These are phyloP conservation scores for Linnemannia zychae DNA, from an alignment of 192 early-diverging fungal genomes.

Conservation along the genomic window DNA sequence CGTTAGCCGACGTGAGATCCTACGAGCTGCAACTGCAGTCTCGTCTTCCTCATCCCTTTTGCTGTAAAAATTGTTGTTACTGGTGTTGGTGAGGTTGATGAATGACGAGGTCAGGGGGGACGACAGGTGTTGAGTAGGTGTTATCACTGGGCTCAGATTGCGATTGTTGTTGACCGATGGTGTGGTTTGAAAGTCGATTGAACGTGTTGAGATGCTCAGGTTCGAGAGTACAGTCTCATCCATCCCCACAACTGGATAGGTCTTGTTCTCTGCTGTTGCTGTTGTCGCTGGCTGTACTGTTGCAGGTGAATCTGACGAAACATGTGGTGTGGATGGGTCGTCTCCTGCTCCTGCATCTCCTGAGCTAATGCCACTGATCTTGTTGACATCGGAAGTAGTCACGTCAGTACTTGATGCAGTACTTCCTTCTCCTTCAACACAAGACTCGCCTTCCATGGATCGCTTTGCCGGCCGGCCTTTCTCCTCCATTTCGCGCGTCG, in stretches of 20 bases:
- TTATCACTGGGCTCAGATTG: not conserved
- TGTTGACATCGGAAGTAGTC: slow-evolving; percentile 17
- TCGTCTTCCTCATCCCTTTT: slow-evolving; percentile 10
- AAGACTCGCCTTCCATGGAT: slow-evolving; percentile 11
- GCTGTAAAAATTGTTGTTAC: not conserved
- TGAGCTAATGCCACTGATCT: not conserved
- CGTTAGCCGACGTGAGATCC: slow-evolving; percentile 33
- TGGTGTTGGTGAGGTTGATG: not conserved
- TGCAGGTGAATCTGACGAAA: not conserved
- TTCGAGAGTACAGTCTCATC: slow-evolving; percentile 3
- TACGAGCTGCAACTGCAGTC: slow-evolving; percentile 29
- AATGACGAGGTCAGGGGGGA: not conserved
- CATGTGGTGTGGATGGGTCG: not conserved
- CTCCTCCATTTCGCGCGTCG: not conserved
- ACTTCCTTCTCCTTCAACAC: slow-evolving; percentile 14
- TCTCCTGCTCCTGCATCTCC: not conserved
- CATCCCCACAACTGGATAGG: not conserved
- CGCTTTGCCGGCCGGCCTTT: not conserved
- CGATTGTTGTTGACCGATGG: not conserved
- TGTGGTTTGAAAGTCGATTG: not conserved
- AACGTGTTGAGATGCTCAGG: slow-evolving; percentile 13
- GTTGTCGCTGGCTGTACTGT: not conserved
- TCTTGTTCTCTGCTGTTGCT: not conserved
- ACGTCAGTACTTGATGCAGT: slow-evolving; percentile 14
- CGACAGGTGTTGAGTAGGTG: slow-evolving; percentile 1